These are phyloP conservation scores for Neurospora terricola DNA, from an alignment of 495 filamentous ascomycete species.

Conservation along the genomic window DNA sequence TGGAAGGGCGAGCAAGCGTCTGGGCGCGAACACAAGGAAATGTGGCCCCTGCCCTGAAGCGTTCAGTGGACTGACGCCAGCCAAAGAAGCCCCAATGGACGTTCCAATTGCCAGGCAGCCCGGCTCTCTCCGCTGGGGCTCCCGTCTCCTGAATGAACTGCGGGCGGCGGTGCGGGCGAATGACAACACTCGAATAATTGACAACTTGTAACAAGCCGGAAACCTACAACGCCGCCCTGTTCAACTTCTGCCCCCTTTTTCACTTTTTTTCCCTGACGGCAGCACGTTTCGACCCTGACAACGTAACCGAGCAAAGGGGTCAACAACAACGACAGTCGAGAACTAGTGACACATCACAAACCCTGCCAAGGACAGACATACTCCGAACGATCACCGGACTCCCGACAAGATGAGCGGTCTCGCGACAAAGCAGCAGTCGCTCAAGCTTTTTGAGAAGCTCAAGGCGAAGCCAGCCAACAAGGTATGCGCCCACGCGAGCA, in stretches of 20 bases:
- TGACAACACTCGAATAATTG: slow-evolving; percentile 4
- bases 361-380: neutral
- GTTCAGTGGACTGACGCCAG: neutral
- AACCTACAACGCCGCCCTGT: neutral
- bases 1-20: slow-evolving; percentile 10
- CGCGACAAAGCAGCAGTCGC: slow-evolving; percentile 88
- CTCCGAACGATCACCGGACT: neutral
- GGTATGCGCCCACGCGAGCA: slow-evolving; percentile 39
- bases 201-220: slow-evolving; percentile 3
- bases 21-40: slow-evolving; percentile 12
- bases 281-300: neutral
- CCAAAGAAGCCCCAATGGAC: neutral
- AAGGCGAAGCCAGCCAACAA: slow-evolving; percentile 90
- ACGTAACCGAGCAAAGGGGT: neutral
- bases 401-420: slow-evolving; percentile 57
- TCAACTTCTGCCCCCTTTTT: neutral
- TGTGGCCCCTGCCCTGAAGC: slow-evolving; percentile 12
- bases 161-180: neutral
- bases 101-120: neutral
- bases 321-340: neutral
- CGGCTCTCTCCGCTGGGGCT: neutral
- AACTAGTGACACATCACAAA: neutral
- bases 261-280: neutral
- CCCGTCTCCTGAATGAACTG: slow-evolving; percentile 15
- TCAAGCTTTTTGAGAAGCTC: slow-evolving; percentile 96